phyloP scores from a whole-genome alignment of 1,284 basidiomycete species.

The Ceratobasidium sp. region DNA sequence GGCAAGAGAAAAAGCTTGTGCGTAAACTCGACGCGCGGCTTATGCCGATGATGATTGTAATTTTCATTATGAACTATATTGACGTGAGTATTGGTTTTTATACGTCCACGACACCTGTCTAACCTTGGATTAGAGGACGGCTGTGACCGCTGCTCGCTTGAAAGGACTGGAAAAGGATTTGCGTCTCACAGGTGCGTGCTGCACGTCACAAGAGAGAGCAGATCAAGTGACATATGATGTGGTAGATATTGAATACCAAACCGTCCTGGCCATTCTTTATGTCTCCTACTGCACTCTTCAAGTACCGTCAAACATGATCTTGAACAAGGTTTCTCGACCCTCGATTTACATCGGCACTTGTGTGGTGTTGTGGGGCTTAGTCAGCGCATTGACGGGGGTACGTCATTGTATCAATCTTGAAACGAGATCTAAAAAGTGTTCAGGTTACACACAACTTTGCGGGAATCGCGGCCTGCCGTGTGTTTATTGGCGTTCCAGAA shows the following conservation, averaged over 20 bases:
- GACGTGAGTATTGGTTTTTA: conserved; percentile 56
- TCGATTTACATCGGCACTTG: conserved; percentile 67
- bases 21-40: conserved; percentile 65
- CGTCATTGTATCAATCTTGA: conserved; percentile 41
- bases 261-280: conserved; percentile 75
- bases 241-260: conserved; percentile 62
- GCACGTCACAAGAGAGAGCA: neutral
- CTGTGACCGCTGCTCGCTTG: conserved; percentile 64
- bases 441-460: conserved; percentile 63
- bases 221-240: too few species aligned
- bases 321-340: conserved; percentile 50
- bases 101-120: neutral
- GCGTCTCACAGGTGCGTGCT: conserved; percentile 55
- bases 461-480: conserved; percentile 64
- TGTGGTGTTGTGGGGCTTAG: conserved; percentile 68
- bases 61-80: conserved; percentile 74
- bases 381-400: conserved; percentile 67
- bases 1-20: conserved; percentile 56
- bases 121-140: conserved; percentile 58
- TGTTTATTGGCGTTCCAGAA: conserved; percentile 71
- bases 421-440: neutral
- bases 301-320: conserved; percentile 40
- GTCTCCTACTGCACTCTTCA: conserved; percentile 55
- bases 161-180: conserved; percentile 68
- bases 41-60: conserved; percentile 65